Evolutionary conservation across 1,284 basidiomycete genomes (phyloP).

Genomic region (Malassezia equina): DNA sequence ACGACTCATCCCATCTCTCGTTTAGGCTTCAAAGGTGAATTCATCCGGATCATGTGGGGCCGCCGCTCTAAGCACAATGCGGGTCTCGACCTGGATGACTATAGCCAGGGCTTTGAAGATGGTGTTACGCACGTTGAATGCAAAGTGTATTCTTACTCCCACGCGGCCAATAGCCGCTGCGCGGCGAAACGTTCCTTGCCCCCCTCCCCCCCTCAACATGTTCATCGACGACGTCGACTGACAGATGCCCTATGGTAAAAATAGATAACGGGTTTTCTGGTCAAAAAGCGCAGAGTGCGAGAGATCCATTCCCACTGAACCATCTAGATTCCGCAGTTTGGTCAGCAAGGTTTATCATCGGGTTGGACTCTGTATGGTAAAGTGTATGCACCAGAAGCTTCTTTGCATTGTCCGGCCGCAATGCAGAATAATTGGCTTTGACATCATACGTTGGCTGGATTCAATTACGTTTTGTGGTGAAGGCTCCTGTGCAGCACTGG

Average conservation of each 20-base stretch:
- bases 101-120: background rate
- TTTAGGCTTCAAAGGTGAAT: conserved; percentile 7
- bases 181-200: background rate
- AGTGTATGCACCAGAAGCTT: too few relatives aligned
- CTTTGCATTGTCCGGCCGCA: too few relatives aligned
- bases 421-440: too few relatives aligned
- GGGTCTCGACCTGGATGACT: background rate
- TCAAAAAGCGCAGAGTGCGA: too few relatives aligned
- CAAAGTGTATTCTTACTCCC: background rate
- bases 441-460: too few relatives aligned
- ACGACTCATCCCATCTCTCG: background rate
- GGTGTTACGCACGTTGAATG: conserved; percentile 1
- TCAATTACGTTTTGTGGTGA: too few relatives aligned
- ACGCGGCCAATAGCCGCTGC: background rate
- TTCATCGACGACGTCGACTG: background rate
- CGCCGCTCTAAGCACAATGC: background rate
- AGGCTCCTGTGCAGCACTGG: too few relatives aligned
- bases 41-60: background rate
- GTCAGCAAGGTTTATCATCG: too few relatives aligned
- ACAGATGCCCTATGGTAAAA: background rate
- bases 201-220: background rate
- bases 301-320: too few relatives aligned
- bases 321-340: too few relatives aligned
- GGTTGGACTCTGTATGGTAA: too few relatives aligned
- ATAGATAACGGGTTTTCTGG: background rate